Base-by-base conservation (phyloP, 495 filamentous ascomycete species). In the Xylaria nigripes region DNA sequence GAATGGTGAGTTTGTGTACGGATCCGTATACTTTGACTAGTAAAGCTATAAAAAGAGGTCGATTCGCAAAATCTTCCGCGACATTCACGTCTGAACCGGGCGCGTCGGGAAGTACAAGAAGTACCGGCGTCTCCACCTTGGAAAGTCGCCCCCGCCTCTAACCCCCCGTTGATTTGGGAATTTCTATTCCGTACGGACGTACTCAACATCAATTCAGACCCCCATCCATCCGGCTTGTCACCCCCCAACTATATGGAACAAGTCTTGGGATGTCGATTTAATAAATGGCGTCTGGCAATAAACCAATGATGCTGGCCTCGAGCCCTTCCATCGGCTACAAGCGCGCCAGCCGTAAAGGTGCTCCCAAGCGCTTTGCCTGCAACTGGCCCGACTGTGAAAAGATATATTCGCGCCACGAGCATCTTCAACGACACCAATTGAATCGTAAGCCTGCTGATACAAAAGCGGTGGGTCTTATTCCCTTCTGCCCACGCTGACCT, bases 361-460 rank as follows among this genome's bases (percentile, higher is more conserved):
- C 74, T 5, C 70, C 73, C 12, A 67, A 72, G 40, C 70, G 71
- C 34, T 98, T 95, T 60, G 79, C 86, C 59, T 98, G 93, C 67
- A 80, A 85, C 8, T 84, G 86, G 60, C 81, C 86, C 54, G 87
- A 82, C 32, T 98, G 93, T 64, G 90, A 89, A 52, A 98, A 95
- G 79, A 85, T 86, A 51, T 98, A 97, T 71, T 95, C 91, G 44
- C 81, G 93, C 61, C 90, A 91, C 24, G 93, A 98, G 66, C 93
- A 98, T 74, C 80, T 98, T 56, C 94, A 76, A 59, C 65, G 75
- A 19, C 74, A 76, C 57, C 68, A 73, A 57, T 60, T 76, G 30
- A 74, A 73, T 56, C 72, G 73, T 76, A 63, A 59, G 71, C 45
- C 49, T 12, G 32, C 42, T 38, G 40, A 8, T 19, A 53, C 24